phyloP scores from a whole-genome alignment of 208 protist species.

The Naegleria fowleri region DNA sequence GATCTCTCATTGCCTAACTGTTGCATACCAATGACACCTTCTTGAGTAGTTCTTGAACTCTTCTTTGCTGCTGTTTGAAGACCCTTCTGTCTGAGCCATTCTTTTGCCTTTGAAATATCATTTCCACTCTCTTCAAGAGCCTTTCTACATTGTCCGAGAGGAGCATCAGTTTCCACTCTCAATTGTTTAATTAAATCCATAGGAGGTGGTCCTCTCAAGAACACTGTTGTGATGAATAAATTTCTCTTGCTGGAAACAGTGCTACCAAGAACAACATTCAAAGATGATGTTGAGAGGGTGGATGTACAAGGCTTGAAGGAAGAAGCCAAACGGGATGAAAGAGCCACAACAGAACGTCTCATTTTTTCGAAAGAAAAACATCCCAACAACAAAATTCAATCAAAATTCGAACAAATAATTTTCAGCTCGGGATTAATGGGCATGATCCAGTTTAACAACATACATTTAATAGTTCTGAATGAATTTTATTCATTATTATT shows the following conservation, averaged over 20 bases:
- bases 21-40: conserved; percentile 71
- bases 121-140: conserved; percentile 66
- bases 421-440: no score
- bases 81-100: conserved; percentile 66
- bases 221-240: neutral
- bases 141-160: conserved; percentile 70
- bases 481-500: no score
- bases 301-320: no score
- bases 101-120: conserved; percentile 64
- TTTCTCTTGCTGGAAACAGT: neutral
- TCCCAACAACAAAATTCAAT: no score
- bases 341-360: no score
- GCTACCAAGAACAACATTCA: neutral
- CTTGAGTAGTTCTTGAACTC: conserved; percentile 60
- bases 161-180: conserved; percentile 72
- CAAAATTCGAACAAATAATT: no score
- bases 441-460: no score
- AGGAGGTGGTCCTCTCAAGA: conserved; percentile 25
- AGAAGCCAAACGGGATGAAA: no score
- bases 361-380: no score
- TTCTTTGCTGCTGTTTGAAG: conserved; percentile 71
- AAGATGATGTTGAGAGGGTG: no score
- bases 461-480: no score
- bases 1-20: conserved; percentile 52
- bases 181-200: conserved; percentile 74